Conservation (phyloP, 2,329 filamentous ascomycete species). For the Arthrobotrys musiformis region DNA sequence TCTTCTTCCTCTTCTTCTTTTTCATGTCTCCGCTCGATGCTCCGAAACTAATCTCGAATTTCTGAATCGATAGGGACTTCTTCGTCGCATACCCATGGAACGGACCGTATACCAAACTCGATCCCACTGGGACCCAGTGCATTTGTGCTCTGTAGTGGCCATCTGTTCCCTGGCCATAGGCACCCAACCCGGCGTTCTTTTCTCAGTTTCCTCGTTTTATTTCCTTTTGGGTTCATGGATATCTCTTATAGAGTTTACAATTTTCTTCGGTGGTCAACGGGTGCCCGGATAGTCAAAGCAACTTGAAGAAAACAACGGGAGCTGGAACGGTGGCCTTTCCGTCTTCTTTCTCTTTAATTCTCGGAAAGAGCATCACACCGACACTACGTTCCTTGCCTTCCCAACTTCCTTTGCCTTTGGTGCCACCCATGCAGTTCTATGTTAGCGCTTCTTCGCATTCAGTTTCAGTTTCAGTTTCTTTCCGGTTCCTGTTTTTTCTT, state of each 20-base stretch:
- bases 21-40: not conserved
- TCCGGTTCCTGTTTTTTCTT: not conserved
- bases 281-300: not conserved
- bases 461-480: not conserved
- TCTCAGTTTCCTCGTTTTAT: not conserved
- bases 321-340: not conserved
- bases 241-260: not conserved
- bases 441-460: not conserved
- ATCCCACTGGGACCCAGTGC: slow-evolving; percentile 54
- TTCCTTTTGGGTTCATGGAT: not conserved
- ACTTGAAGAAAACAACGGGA: not conserved
- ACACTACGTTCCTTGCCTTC: not conserved
- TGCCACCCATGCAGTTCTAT: not conserved
- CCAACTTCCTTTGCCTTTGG: not conserved
- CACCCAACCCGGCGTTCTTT: not conserved
- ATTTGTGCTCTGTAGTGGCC: slow-evolving; percentile 39
- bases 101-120: slow-evolving; percentile 43
- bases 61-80: slow-evolving; percentile 35
- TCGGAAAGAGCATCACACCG: not conserved
- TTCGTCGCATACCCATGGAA: slow-evolving; percentile 52
- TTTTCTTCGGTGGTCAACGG: not conserved
- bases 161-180: not conserved
- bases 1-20: not conserved
- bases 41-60: slow-evolving; percentile 13
- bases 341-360: not conserved